A percentile compares a stretch with the other conserved stretches of the same genome.
Evolutionary conservation across 768 basidiomycete genomes (phyloP).

Genomic region (Lactarius sp.): DNA sequence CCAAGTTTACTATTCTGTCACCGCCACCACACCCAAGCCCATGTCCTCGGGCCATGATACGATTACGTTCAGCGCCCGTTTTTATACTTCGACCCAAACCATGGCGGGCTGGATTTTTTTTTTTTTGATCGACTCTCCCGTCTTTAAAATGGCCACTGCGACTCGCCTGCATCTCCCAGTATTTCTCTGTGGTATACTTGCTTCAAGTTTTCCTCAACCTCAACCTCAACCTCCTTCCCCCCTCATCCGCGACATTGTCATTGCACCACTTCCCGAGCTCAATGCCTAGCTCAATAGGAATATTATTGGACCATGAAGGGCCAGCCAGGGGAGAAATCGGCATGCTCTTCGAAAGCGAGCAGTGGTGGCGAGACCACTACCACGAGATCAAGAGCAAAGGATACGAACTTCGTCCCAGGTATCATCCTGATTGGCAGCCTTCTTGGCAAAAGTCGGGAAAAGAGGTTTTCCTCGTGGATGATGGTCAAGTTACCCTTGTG

Average conservation of each 20-base stretch:
- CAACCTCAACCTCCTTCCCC: neutral
- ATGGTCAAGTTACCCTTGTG: constrained; percentile 5
- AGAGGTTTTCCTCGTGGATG: neutral
- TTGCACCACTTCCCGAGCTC: neutral
- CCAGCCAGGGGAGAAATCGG: neutral
- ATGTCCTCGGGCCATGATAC: no score
- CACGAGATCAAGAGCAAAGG: constrained; percentile 5
- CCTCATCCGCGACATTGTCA: neutral
- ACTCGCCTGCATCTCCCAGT: neutral
- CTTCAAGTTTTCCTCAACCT: neutral
- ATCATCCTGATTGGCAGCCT: constrained; percentile 4
- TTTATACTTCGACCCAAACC: neutral
- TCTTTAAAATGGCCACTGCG: neutral
- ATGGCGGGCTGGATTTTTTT: no score
- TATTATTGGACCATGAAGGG: neutral
- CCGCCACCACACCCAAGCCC: neutral
- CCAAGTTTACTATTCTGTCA: no score
- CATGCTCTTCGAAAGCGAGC: constrained; percentile 10
- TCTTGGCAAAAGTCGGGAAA: constrained; percentile 2
- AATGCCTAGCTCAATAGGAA: neutral
- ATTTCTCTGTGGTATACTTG: neutral
- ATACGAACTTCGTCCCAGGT: constrained; percentile 13
- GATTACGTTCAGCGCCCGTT: neutral
- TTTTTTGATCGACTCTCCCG: neutral
- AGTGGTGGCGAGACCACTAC: constrained; percentile 15